These are phyloP conservation scores for Leishmania martiniquensis DNA, from an alignment of 208 protist species.

Conservation along the genomic window DNA sequence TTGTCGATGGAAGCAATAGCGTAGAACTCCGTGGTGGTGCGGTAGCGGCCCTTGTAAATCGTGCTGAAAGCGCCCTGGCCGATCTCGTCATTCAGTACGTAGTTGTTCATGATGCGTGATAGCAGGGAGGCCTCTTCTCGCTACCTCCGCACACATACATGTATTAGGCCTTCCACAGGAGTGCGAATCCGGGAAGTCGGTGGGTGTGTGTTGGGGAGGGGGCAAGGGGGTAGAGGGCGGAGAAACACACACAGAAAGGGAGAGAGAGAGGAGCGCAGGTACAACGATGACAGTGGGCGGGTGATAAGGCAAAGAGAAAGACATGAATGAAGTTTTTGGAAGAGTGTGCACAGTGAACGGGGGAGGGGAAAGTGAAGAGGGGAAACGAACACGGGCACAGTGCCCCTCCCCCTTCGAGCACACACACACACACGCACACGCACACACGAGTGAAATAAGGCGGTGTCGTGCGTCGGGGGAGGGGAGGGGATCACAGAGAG, in stretches of 20 bases:
- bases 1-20: constrained; percentile 96
- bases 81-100: constrained; percentile 95
- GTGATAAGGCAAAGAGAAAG: background rate
- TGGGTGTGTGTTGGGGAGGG: too few relatives aligned
- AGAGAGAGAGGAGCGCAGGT: background rate
- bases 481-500: too few relatives aligned
- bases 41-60: constrained; percentile 94
- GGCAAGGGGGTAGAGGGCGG: background rate
- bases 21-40: constrained; percentile 93
- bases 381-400: background rate
- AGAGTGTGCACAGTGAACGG: too few relatives aligned
- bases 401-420: too few relatives aligned
- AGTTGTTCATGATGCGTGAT: constrained; percentile 90
- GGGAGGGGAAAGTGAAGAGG: background rate
- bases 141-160: background rate
- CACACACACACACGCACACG: background rate
- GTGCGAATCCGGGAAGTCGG: too few relatives aligned
- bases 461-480: too few relatives aligned
- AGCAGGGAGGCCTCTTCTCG: background rate
- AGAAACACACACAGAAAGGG: background rate
- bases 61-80: constrained; percentile 82
- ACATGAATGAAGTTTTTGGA: too few relatives aligned
- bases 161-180: background rate
- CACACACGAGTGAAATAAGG: background rate
- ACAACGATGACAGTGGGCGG: background rate